A percentile compares a stretch with the other conserved stretches of the same genome.
phyloP scores from a whole-genome alignment of 2,329 filamentous ascomycete species.

The Cytospora piceicola region DNA sequence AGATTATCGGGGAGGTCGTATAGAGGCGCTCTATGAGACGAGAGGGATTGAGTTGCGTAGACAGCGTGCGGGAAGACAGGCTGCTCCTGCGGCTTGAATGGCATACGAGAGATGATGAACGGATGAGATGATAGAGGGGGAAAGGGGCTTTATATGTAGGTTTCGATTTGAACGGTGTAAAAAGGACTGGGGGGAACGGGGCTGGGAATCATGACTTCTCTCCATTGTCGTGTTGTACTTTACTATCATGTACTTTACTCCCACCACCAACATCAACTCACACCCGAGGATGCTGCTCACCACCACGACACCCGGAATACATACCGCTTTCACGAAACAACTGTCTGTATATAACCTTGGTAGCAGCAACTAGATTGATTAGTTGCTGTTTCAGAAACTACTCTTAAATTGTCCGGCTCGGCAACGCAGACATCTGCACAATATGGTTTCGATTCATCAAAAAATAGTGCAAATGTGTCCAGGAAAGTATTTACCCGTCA shows the following conservation, averaged over 20 bases:
- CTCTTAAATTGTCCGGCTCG: neutral
- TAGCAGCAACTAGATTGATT: constrained; percentile 2
- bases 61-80: neutral
- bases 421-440: neutral
- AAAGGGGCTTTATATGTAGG: neutral
- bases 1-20: constrained; percentile 96
- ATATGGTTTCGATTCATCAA: neutral
- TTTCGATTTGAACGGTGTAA: constrained; percentile 15
- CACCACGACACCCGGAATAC: constrained; percentile 4
- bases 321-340: constrained; percentile 7
- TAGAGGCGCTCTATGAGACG: constrained; percentile 45
- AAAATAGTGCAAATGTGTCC: neutral
- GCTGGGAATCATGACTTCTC: neutral
- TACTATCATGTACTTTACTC: constrained; percentile 27
- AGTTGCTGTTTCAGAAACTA: constrained; percentile 6
- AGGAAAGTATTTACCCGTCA: neutral
- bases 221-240: constrained; percentile 12
- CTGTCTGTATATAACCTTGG: constrained; percentile 16
- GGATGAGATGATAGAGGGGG: constrained; percentile 21
- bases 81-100: constrained; percentile 2
- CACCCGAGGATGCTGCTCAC: neutral
- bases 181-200: constrained; percentile 4
- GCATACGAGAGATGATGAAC: constrained; percentile 21
- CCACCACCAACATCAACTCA: constrained; percentile 15
- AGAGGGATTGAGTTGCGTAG: neutral